Evolutionary conservation across 768 basidiomycete species (phyloP).

Genomic region (Pleurotus pulmonarius): DNA sequence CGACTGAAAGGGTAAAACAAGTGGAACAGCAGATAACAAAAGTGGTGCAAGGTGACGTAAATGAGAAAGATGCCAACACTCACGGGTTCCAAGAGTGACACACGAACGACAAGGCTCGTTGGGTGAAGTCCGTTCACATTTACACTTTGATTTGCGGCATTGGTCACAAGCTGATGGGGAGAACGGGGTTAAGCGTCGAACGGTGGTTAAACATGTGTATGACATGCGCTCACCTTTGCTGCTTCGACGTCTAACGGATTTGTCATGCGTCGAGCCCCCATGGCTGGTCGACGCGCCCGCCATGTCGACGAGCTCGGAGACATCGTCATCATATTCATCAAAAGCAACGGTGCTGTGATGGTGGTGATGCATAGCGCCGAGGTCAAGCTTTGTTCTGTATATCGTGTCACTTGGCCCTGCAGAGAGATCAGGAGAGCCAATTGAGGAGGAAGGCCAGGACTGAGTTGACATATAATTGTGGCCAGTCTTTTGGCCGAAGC

Average conservation of each 20-base stretch:
- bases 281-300: slow-evolving; percentile 18
- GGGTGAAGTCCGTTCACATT: slow-evolving; percentile 67
- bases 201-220: no score
- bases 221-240: slow-evolving; percentile 55
- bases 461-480: slow-evolving; percentile 2
- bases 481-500: background rate
- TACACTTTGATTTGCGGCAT: slow-evolving; percentile 87
- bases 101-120: slow-evolving; percentile 76
- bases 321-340: slow-evolving; percentile 63
- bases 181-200: background rate
- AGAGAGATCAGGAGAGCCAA: slow-evolving; percentile 6
- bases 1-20: background rate
- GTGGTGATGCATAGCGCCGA: slow-evolving; percentile 12
- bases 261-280: slow-evolving; percentile 27
- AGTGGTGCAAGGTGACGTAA: background rate
- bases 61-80: slow-evolving; percentile 16
- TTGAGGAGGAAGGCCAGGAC: slow-evolving; percentile 9
- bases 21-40: slow-evolving; percentile 1
- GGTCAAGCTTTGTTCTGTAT: slow-evolving; percentile 7
- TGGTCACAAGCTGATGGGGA: slow-evolving; percentile 70
- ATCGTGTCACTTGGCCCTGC: slow-evolving; percentile 3
- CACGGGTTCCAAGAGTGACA: slow-evolving; percentile 67
- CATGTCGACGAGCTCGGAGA: slow-evolving; percentile 49
- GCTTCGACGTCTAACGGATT: slow-evolving; percentile 64
- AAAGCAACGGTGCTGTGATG: slow-evolving; percentile 33